Conservation (phyloP, 2,329 filamentous ascomycete genomes). For the Penicillium fuscoglaucum region DNA sequence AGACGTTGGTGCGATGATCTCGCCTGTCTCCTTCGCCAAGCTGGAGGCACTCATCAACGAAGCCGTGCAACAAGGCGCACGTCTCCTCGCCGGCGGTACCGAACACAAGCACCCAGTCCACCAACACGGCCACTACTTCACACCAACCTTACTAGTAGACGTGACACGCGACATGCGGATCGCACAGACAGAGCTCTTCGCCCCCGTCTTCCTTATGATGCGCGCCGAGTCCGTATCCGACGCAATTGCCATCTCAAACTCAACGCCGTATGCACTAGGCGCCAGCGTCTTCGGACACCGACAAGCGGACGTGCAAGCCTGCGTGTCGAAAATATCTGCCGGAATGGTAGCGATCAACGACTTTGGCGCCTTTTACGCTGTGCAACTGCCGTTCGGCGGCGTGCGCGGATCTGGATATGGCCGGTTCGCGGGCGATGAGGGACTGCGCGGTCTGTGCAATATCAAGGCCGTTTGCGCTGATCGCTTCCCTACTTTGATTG, state of each 20-base stretch:
- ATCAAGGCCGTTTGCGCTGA: conserved; percentile 84
- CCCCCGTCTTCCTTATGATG: conserved; percentile 85
- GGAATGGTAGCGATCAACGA: conserved; percentile 97
- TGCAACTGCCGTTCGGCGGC: conserved; percentile 91
- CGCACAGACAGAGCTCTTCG: conserved; percentile 89
- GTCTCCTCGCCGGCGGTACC: conserved; percentile 76
- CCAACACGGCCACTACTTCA: conserved; percentile 84
- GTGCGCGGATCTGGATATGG: conserved; percentile 89
- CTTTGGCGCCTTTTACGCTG: conserved; percentile 90
- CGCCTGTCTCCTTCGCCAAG: conserved; percentile 69
- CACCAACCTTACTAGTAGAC: conserved; percentile 85
- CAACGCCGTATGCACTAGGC: conserved; percentile 80
- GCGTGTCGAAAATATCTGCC: conserved; percentile 69
- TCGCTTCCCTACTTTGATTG: conserved; percentile 55
- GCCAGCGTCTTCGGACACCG: conserved; percentile 81
- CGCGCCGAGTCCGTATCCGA: conserved; percentile 64
- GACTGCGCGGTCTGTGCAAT: conserved; percentile 81
- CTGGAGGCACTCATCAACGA: conserved; percentile 76
- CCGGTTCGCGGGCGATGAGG: conserved; percentile 87
- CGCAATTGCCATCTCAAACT: conserved; percentile 78
- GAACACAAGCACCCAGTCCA: conserved; percentile 70
- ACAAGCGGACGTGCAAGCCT: conserved; percentile 59
- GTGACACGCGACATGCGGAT: conserved; percentile 84
- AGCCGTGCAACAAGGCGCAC: conserved; percentile 75
- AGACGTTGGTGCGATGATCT: conserved; percentile 90